A percentile compares a stretch with the other conserved stretches of the same genome.
phyloP scores from a whole-genome alignment of 768 basidiomycete species.

The Russula sp. region DNA sequence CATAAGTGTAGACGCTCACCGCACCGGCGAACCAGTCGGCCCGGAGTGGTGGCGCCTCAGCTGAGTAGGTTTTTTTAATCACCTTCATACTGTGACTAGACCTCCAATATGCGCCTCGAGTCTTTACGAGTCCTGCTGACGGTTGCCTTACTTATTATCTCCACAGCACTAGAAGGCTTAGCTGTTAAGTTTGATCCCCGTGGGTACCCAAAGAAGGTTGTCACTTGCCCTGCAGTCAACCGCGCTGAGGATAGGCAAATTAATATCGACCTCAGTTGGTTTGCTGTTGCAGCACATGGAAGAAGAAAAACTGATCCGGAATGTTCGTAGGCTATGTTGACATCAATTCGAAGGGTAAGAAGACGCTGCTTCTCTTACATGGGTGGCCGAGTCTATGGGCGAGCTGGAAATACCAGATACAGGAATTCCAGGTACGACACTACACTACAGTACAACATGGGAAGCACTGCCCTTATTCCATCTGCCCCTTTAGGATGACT shows the following conservation, averaged over 20 bases:
- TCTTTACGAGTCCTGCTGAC: not conserved
- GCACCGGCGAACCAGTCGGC: no score
- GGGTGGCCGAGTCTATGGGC: slow-evolving; percentile 80
- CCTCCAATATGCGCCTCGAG: not conserved
- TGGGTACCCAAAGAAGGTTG: slow-evolving; percentile 18
- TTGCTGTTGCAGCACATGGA: not conserved
- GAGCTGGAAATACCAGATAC: slow-evolving; percentile 66
- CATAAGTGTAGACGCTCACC: no score
- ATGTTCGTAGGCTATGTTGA: slow-evolving; percentile 43
- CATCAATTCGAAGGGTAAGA: slow-evolving; percentile 47
- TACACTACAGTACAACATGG: not conserved
- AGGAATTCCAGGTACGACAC: slow-evolving; percentile 49
- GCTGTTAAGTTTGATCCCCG: slow-evolving; percentile 12
- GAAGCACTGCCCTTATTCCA: not conserved
- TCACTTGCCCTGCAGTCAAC: slow-evolving; percentile 16
- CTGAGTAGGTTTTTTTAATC: no score
- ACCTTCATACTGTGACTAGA: no score
- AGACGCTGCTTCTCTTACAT: slow-evolving; percentile 61
- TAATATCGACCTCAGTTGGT: slow-evolving; percentile 5
- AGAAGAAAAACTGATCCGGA: not conserved
- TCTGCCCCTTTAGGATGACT: slow-evolving; percentile 40
- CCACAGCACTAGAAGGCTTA: not conserved
- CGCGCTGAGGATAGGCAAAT: slow-evolving; percentile 14
- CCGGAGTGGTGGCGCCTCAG: no score
- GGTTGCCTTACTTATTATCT: not conserved